Percentiles rank a stretch among this genome's conserved stretches.
Conservation (phyloP, 441 rosid genomes). For the Omphalea diandra region DNA sequence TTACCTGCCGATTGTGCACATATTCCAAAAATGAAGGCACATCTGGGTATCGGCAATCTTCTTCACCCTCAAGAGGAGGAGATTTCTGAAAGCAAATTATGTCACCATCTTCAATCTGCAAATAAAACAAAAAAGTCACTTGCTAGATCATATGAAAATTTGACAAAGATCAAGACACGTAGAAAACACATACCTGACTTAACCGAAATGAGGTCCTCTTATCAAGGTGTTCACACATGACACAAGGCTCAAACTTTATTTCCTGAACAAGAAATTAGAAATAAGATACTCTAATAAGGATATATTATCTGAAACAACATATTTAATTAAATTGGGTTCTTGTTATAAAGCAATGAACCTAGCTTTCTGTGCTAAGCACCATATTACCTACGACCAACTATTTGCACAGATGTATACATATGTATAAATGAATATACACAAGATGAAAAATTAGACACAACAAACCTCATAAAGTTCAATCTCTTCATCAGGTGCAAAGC, state of each 20-base stretch:
- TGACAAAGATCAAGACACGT: constrained; percentile 19
- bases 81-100: constrained; percentile 92
- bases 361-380: background rate
- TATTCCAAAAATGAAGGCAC: constrained; percentile 91
- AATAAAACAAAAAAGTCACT: constrained; percentile 13
- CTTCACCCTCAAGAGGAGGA: constrained; percentile 47
- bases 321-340: background rate
- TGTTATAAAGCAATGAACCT: background rate
- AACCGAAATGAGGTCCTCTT: constrained; percentile 67
- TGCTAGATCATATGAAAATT: constrained; percentile 7
- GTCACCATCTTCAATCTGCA: constrained; percentile 98
- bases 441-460: constrained; percentile 1
- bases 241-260: constrained; percentile 89
- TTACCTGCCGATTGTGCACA: constrained; percentile 95
- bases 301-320: constrained; percentile 2
- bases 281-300: constrained; percentile 13
- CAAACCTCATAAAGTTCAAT: constrained; percentile 91
- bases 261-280: constrained; percentile 52
- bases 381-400: background rate
- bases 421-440: background rate
- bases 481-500: constrained; percentile 80
- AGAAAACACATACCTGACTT: constrained; percentile 62
- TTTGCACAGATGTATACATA: background rate
- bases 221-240: constrained; percentile 95
- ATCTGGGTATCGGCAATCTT: constrained; percentile 62